A percentile compares a stretch with the other conserved stretches of the same genome.
phyloP scores from a whole-genome alignment of 257 asterid species.

The Eucommia ulmoides region DNA sequence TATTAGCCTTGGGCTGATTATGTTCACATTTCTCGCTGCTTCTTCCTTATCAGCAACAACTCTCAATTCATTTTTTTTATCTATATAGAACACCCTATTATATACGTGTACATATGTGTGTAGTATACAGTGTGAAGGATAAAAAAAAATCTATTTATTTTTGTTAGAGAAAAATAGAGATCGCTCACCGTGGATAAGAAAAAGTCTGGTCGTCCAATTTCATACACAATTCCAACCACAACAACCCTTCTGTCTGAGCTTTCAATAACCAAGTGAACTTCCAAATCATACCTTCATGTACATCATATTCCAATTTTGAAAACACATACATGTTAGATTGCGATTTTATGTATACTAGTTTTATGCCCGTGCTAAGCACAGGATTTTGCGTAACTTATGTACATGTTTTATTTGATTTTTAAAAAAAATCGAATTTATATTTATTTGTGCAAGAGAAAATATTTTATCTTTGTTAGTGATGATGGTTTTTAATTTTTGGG shows the following conservation, averaged over 20 bases:
- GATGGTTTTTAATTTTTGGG: too few species aligned
- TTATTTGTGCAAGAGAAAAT: too few species aligned
- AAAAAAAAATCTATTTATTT: background rate
- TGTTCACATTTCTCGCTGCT: slow-evolving; percentile 12
- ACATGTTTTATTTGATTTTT: too few species aligned
- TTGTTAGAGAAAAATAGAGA: background rate
- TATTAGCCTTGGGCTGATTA: slow-evolving; percentile 34
- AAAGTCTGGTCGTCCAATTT: slow-evolving; percentile 45
- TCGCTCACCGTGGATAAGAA: slow-evolving; percentile 57
- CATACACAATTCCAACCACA: slow-evolving; percentile 44
- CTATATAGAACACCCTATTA: background rate
- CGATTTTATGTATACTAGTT: too few species aligned
- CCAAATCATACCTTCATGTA: slow-evolving; percentile 69
- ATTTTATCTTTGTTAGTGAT: too few species aligned
- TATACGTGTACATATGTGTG: too few species aligned
- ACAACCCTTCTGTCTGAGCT: slow-evolving; percentile 25
- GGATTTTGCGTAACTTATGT: too few species aligned
- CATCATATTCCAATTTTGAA: background rate
- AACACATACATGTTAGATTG: background rate
- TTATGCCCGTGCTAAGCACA: too few species aligned
- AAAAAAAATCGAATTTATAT: too few species aligned
- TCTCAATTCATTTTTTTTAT: slow-evolving; percentile 17
- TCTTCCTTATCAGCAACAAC: slow-evolving; percentile 16
- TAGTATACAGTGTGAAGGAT: background rate
- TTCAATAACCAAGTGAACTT: slow-evolving; percentile 56